phyloP scores from a whole-genome alignment of 441 rosid genomes.

The Eutrema salsugineum region DNA sequence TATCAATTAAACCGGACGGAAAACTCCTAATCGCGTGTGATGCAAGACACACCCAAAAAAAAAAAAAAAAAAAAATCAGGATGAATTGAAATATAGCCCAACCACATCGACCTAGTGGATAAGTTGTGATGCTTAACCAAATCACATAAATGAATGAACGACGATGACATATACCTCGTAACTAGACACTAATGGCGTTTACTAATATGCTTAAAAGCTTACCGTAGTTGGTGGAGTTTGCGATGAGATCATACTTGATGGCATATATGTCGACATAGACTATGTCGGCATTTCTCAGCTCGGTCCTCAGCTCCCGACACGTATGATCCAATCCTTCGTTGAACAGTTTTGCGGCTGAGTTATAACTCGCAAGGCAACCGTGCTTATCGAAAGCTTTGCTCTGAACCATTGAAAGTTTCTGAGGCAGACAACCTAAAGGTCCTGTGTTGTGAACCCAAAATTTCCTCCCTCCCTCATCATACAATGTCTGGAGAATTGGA shows the following conservation, averaged over 20 bases:
- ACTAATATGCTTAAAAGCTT: constrained; percentile 5
- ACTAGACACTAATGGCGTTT: background rate
- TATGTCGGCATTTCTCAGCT: constrained; percentile 45
- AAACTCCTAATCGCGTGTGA: no score
- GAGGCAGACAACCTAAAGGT: constrained; percentile 86
- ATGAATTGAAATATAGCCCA: no score
- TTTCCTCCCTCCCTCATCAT: constrained; percentile 66
- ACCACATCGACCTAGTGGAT: no score
- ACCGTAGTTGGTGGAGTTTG: constrained; percentile 59
- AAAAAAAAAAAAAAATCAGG: no score
- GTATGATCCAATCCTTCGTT: constrained; percentile 45
- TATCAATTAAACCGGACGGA: no score
- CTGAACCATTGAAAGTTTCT: constrained; percentile 53
- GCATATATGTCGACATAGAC: constrained; percentile 72
- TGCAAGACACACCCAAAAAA: no score
- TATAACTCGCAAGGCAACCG: constrained; percentile 62
- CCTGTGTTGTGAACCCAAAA: constrained; percentile 92
- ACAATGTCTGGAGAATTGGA: constrained; percentile 43
- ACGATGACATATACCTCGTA: background rate
- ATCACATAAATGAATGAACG: background rate
- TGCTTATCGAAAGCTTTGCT: constrained; percentile 41
- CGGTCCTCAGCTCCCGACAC: constrained; percentile 47
- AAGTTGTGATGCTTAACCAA: no score
- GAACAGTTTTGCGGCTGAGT: constrained; percentile 60
- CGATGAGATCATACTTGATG: constrained; percentile 69